Base-by-base conservation (phyloP, 2,329 filamentous ascomycete genomes). In the Exophiala phaeomuriformis region DNA sequence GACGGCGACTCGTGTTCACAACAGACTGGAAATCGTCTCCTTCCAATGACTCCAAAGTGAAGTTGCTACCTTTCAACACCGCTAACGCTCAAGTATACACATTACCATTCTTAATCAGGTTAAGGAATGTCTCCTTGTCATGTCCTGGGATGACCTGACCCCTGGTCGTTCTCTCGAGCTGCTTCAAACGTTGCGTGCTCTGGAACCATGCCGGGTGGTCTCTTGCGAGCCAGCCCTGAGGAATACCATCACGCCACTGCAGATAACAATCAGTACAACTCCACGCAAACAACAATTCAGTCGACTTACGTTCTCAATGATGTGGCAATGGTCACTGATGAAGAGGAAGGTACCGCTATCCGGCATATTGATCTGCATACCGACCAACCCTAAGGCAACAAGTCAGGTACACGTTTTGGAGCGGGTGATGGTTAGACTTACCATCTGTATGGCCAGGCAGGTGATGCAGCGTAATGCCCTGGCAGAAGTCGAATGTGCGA, bases 351-450 rank as follows among this genome's bases (percentile, higher is more conserved):
- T 62, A 4, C 60, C 60, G 45, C 55, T 59, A n/a, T 59, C 55
- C 1, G 54, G 60, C 60, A 62, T 59, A 35, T 62, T 62, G 54
- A 62, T 60, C 52, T 62, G 60, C 60, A 62, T 62, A 32, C 58
- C 59, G 42, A 61, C 60, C 46, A 62, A 44, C 27, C 60, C 58
- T 59, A 41, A 5, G 10, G 47, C 19, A 8, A 35, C 19, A 37
- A 36, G 37, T 57, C 53, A 59, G 57, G 36, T 46, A 28, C 19
- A 19, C 19, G 19, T 19, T 19, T 19, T 19, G 19, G 19, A 19
- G 19, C 19, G 19, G 19, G 19, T 19, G 19, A 19, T 19, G 19
- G 19, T 19, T 19, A 19, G 10, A n/a, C 55, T 56, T 50, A 60
- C 58, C 60, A 41, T 62, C 60, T 28, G 60, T 62, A 42, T 62